phyloP scores from a whole-genome alignment of 805 yeast genomes.

The Danielia reshetovae region DNA sequence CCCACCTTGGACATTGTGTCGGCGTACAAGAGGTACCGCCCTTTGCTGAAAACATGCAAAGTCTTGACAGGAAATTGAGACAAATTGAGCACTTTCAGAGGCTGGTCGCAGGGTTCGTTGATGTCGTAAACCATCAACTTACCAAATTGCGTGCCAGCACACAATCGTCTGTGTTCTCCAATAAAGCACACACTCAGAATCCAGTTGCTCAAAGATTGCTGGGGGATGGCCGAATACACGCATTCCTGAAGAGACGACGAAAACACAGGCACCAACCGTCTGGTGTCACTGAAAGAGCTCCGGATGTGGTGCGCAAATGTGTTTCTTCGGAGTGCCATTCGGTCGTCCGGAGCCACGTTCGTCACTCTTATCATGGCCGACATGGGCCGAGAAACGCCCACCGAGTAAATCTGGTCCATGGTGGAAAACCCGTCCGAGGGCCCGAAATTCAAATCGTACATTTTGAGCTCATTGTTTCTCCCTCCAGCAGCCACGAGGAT shows the following conservation, averaged over 20 bases:
- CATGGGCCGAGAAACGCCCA: conserved; percentile 1
- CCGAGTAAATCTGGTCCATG: conserved; percentile 1
- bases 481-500: conserved; percentile 24
- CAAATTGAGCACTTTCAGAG: conserved; percentile 13
- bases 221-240: not conserved
- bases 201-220: not conserved
- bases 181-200: conserved; percentile 2
- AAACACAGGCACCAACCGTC: conserved; percentile 1
- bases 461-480: conserved; percentile 23
- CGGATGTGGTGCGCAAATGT: not conserved
- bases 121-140: conserved; percentile 19
- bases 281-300: conserved; percentile 1
- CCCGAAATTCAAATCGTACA: conserved; percentile 21
- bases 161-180: not conserved
- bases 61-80: conserved; percentile 24
- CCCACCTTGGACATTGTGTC: conserved; percentile 33
- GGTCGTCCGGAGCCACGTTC: not conserved
- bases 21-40: conserved; percentile 19
- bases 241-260: not conserved
- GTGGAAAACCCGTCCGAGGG: not conserved
- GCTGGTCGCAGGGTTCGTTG: conserved; percentile 10
- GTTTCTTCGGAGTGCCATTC: conserved; percentile 1
- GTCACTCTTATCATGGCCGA: conserved; percentile 1
- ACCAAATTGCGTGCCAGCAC: conserved; percentile 30
- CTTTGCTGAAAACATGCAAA: conserved; percentile 14